Conservation (phyloP, 75 land plant species). For the Pseudotsuga menziesii region DNA sequence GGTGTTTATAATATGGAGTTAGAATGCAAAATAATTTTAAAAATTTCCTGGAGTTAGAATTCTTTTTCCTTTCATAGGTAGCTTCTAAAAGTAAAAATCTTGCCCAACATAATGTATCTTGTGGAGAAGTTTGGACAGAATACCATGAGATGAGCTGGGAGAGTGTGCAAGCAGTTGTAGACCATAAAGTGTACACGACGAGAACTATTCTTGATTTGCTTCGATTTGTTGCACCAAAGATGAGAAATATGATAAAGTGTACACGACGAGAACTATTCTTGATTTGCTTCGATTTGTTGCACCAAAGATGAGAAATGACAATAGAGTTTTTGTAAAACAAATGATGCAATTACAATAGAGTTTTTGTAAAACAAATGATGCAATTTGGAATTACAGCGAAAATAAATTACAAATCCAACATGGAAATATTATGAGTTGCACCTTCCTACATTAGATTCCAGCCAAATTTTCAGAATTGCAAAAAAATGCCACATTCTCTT, state of each 20-base stretch:
- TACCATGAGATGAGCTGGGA: constrained; percentile 83
- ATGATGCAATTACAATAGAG: too few relatives aligned
- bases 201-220: constrained; percentile 56
- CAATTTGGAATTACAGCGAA: too few relatives aligned
- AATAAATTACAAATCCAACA: too few relatives aligned
- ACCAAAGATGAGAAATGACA: constrained; percentile 86
- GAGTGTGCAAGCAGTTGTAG: constrained; percentile 58
- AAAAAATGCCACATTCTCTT: background rate
- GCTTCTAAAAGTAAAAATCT: constrained; percentile 15
- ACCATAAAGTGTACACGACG: constrained; percentile 66
- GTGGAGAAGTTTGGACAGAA: constrained; percentile 87
- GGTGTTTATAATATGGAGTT: too few relatives aligned
- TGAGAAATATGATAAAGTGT: constrained; percentile 83
- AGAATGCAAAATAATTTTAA: too few relatives aligned
- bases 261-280: constrained; percentile 49
- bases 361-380: too few relatives aligned
- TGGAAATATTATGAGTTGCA: too few relatives aligned
- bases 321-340: too few relatives aligned
- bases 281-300: constrained; percentile 74
- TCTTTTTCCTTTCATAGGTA: constrained; percentile 7
- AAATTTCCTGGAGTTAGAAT: too few relatives aligned
- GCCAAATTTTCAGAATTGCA: background rate
- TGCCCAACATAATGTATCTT: constrained; percentile 32
- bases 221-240: constrained; percentile 71
- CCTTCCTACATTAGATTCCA: too few relatives aligned